phyloP scores from a whole-genome alignment of 164 flowering plant genomes.

The Euptelea pleiosperma region DNA sequence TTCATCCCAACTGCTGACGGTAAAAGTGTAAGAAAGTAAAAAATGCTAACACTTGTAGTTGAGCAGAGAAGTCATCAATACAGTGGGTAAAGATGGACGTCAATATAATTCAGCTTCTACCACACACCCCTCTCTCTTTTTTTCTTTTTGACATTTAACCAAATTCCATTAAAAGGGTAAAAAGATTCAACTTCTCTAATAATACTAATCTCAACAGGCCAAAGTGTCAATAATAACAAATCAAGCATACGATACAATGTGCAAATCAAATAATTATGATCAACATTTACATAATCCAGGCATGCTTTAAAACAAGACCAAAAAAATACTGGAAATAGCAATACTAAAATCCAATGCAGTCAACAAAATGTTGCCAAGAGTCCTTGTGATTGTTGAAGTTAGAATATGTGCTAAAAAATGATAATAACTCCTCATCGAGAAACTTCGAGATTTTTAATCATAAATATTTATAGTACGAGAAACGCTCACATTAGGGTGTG shows the following conservation, averaged over 20 bases:
- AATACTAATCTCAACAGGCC: too few relatives aligned
- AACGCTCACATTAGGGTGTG: too few relatives aligned
- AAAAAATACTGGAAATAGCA: too few relatives aligned
- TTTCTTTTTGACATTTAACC: too few relatives aligned
- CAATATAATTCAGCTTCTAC: background rate
- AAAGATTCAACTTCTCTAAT: background rate
- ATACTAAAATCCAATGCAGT: background rate
- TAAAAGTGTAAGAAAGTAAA: conserved; percentile 12
- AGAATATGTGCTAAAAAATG: too few relatives aligned
- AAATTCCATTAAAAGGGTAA: background rate
- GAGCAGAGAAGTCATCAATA: background rate
- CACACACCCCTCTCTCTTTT: too few relatives aligned
- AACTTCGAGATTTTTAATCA: too few relatives aligned
- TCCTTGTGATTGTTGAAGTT: background rate
- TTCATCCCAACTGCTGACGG: conserved; percentile 72
- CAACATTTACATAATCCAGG: too few relatives aligned
- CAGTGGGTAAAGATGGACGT: background rate
- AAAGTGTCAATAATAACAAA: too few relatives aligned
- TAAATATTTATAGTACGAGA: too few relatives aligned
- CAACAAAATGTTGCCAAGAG: background rate
- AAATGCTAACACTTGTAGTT: background rate
- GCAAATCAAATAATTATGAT: background rate
- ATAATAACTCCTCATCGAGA: background rate
- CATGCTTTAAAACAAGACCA: too few relatives aligned
- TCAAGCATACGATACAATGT: background rate